Evolutionary conservation across 176 grass and related monocot genomes (phyloP).

Genomic region (barley (Hordeum vulgare)): MorexV3_pseudomolecules_assembly NC_058524.1:577103576-577104075

Average conservation of each 20-base stretch:
- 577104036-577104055: not conserved
- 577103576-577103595: too few species aligned
- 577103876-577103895: not conserved
- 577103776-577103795: not conserved
- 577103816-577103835: not conserved
- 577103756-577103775: not conserved
- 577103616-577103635: not conserved
- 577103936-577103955: too few species aligned
- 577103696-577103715: not conserved
- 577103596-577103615: too few species aligned
- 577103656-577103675: not conserved
- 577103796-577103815: constrained; percentile 1
- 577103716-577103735: not conserved
- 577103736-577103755: not conserved
- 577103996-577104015: not conserved
- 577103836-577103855: not conserved
- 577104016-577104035: not conserved
- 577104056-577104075: not conserved
- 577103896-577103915: not conserved
- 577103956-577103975: not conserved
- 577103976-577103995: not conserved
- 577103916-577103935: not conserved
- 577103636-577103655: not conserved
- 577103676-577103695: not conserved
- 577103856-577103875: not conserved